Evolutionary conservation across 495 filamentous ascomycete genomes (phyloP), one percentile per base, ranked within the genome.

Genomic region (Neurospora discreta): DNA sequence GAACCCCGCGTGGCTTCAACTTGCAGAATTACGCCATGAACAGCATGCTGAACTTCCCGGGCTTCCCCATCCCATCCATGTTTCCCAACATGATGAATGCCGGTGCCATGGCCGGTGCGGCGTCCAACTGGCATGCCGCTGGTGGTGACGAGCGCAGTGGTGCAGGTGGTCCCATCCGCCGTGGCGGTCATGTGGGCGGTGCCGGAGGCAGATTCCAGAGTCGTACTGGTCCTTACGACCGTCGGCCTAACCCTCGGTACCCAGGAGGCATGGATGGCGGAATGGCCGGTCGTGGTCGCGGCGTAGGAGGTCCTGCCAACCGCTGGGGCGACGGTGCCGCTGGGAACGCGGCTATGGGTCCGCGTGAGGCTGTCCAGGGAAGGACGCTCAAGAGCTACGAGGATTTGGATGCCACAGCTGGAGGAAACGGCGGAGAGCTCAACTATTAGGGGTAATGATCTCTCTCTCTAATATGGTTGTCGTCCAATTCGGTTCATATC

Each of bases 381-480:
- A 87, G 95, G 65, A 97, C 91, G 52, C 78, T 99, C 41, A 97
- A 95, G 85, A 96, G 92, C 79, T 99, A 99, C 80, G 96, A 98
- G 80, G 95, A 99, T 81, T 83, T 99, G 3, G 95, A 99, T 83
- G 95, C 95, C 18, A 85, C 87, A 39, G 84, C 85, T 16, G 85
- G 85, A 18, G 85, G 85, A 58, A 87, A 82, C 18, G 86, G 86
- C n/a, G 84, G 85, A 15, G 88, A 90, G 78, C 78, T 90, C 39
- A 89, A 90, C 79, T 90, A 90, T 78, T 90, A 76, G 73, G 42
- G 39, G 40, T 23, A 13, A 16, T 71, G 69, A 5, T 1, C 44
- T 68, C 38, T 68, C 38, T 23, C 23, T 33, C 39, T 70, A 23
- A 36, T 70, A 33, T 33, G 26, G 30, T 36, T 65, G 26, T 65